A percentile compares a stretch with the other conserved stretches of the same genome.
Conservation (phyloP, 1,284 basidiomycete species). For the Cutaneotrichosporon curvatum region DNA sequence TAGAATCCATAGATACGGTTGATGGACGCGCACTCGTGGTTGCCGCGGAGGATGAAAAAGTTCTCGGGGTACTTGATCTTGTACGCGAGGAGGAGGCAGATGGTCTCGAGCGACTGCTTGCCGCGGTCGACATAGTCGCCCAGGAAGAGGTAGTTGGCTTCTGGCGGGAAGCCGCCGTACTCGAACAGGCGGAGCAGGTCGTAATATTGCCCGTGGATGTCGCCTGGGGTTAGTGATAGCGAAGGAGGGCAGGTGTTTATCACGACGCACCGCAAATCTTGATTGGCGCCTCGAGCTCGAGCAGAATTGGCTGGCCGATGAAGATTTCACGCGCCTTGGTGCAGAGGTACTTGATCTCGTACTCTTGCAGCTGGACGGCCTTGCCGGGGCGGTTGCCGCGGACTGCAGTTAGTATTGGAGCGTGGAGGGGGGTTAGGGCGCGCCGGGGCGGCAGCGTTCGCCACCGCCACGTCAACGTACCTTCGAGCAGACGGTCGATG, state of each 20-base stretch:
- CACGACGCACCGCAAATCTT: conserved; percentile 54
- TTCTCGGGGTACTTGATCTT: conserved; percentile 61
- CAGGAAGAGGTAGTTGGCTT: conserved; percentile 58
- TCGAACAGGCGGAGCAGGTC: conserved; percentile 57
- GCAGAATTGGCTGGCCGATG: conserved; percentile 56
- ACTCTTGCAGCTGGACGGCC: conserved; percentile 55
- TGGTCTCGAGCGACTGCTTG: conserved; percentile 58
- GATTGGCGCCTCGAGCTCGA: conserved; percentile 58
- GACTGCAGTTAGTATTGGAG: too few species aligned
- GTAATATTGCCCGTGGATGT: conserved; percentile 58
- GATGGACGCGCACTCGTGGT: conserved; percentile 58
- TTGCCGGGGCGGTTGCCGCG: conserved; percentile 57
- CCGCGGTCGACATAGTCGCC: conserved; percentile 59
- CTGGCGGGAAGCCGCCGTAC: conserved; percentile 57
- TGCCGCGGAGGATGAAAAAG: conserved; percentile 58
- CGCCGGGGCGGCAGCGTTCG: too few species aligned
- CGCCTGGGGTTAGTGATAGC: conserved; percentile 37
- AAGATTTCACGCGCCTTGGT: conserved; percentile 57
- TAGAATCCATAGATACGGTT: conserved; percentile 58
- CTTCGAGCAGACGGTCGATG: conserved; percentile 93
- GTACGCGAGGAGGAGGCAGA: conserved; percentile 52
- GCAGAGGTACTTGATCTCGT: conserved; percentile 58
- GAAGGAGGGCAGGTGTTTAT: not conserved
- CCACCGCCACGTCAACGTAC: conserved; percentile 52
- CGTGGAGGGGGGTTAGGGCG: too few species aligned